A percentile compares a stretch with the other conserved stretches of the same genome.
phyloP scores from a whole-genome alignment of 441 rosid species.

The Pelargonium australe region DNA sequence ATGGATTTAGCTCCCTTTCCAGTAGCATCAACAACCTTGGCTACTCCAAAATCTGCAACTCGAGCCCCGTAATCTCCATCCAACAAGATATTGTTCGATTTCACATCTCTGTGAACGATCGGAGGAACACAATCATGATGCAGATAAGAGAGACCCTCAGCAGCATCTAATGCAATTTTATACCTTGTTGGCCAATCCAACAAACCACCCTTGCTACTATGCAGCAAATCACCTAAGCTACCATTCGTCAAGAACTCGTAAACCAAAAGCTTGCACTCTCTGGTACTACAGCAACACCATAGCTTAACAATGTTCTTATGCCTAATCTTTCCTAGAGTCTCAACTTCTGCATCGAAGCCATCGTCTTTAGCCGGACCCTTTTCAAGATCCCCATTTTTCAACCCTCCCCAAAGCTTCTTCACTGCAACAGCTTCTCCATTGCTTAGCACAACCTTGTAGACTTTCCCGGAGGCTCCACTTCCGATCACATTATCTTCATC shows the following conservation, averaged over 20 bases:
- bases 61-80: conserved; percentile 74
- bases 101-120: too few species aligned
- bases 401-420: conserved; percentile 75
- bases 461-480: conserved; percentile 85
- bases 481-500: conserved; percentile 29
- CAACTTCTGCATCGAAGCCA: conserved; percentile 78
- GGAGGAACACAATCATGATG: too few species aligned
- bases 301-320: conserved; percentile 43
- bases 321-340: conserved; percentile 65
- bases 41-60: conserved; percentile 95
- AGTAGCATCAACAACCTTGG: conserved; percentile 64
- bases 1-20: conserved; percentile 75
- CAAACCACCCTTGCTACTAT: conserved; percentile 69
- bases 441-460: conserved; percentile 76
- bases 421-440: conserved; percentile 85
- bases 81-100: conserved; percentile 10
- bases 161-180: conserved; percentile 72
- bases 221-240: conserved; percentile 37
- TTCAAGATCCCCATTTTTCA: conserved; percentile 43
- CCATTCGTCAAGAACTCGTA: conserved; percentile 75
- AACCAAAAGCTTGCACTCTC: conserved; percentile 84
- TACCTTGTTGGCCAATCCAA: conserved; percentile 79
- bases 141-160: conserved; percentile 67
- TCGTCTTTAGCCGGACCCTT: conserved; percentile 26
- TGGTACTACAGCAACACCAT: conserved; percentile 81